Conservation (phyloP, 2,329 filamentous ascomycete genomes). For the Erysiphe pulchra region DNA sequence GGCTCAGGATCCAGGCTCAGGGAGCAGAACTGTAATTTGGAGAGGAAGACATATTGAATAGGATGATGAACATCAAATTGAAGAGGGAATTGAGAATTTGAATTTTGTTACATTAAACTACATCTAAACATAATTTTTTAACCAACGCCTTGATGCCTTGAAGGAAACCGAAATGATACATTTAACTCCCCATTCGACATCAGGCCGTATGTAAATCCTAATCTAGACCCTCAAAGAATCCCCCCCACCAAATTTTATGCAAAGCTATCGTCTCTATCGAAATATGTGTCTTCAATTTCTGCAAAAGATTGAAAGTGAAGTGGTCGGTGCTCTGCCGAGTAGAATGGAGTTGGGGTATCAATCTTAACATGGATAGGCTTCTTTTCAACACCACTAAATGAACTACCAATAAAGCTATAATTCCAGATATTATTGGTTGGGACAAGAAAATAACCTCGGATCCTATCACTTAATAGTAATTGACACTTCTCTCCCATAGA, state of each 20-base stretch:
- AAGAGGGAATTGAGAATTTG: no score
- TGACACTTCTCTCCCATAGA: constrained; percentile 90
- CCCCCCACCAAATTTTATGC: constrained; percentile 25
- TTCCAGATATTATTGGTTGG: constrained; percentile 85
- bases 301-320: constrained; percentile 95
- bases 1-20: no score
- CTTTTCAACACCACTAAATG: constrained; percentile 74
- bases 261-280: constrained; percentile 81
- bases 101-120: no score
- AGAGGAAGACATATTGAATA: no score
- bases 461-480: constrained; percentile 73
- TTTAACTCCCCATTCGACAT: no score
- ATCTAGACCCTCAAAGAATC: no score
- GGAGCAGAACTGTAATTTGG: no score
- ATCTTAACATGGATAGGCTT: constrained; percentile 76
- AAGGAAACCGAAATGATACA: no score
- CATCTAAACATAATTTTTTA: no score
- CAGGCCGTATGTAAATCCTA: no score
- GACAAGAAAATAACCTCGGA: constrained; percentile 86
- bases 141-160: no score
- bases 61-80: no score
- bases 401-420: constrained; percentile 90
- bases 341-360: constrained; percentile 74
- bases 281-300: constrained; percentile 89
- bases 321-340: constrained; percentile 75